These are phyloP conservation scores for Ananas comosus DNA, from an alignment of 176 grass and related monocot genomes.

Conservation along the genomic window DNA sequence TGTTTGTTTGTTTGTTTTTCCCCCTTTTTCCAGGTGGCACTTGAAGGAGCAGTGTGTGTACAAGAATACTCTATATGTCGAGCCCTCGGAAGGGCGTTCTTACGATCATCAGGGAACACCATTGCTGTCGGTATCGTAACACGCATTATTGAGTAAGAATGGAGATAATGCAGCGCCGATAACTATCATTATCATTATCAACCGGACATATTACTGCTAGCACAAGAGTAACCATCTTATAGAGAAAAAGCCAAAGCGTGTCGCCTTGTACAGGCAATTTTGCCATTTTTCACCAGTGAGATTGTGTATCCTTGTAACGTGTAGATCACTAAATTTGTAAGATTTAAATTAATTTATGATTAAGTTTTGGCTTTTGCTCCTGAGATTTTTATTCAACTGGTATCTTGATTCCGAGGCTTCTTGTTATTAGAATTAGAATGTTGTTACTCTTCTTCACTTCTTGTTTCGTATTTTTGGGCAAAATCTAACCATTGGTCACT, in stretches of 20 bases:
- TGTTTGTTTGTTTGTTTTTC: background rate
- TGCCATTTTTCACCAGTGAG: conserved; percentile 15
- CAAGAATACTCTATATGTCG: conserved; percentile 74
- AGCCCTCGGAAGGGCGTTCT: conserved; percentile 71
- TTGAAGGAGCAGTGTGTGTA: conserved; percentile 58
- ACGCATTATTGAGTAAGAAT: conserved; percentile 31
- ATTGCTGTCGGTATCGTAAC: conserved; percentile 70
- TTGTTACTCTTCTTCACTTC: too few species aligned
- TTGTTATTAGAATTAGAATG: too few species aligned
- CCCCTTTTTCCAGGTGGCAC: conserved; percentile 32
- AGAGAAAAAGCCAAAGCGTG: background rate
- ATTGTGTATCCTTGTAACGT: background rate
- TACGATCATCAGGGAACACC: conserved; percentile 62
- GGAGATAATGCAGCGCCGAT: conserved; percentile 9
- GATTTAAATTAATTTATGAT: too few species aligned
- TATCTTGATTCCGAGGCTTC: too few species aligned
- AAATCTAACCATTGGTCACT: too few species aligned
- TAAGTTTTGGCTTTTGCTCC: too few species aligned
- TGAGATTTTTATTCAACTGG: too few species aligned
- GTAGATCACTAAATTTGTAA: background rate
- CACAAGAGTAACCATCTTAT: background rate
- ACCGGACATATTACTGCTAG: background rate
- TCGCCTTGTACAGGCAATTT: conserved; percentile 26
- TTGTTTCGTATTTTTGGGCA: too few species aligned
- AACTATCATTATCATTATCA: background rate